Conservation (phyloP, 352 stramenopile species). For the Phytophthora aleatoria region DNA sequence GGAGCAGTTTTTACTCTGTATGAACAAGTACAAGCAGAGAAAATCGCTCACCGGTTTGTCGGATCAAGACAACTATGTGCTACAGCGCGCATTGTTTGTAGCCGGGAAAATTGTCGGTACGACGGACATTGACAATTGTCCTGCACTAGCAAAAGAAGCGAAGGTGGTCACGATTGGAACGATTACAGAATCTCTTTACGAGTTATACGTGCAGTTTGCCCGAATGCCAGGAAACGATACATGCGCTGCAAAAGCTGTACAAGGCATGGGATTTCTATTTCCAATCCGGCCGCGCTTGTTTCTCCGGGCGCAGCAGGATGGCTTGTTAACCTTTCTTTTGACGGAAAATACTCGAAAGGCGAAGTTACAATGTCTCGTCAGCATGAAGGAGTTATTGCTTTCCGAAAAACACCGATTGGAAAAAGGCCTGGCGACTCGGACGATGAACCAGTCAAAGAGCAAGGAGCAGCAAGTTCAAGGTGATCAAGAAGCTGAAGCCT, state of each 20-base stretch:
- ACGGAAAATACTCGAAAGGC: constrained; percentile 43
- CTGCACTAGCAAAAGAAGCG: constrained; percentile 30
- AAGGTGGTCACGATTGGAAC: constrained; percentile 49
- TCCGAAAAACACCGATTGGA: constrained; percentile 76
- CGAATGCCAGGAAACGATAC: constrained; percentile 43
- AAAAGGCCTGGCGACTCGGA: constrained; percentile 44
- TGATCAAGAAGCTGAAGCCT: constrained; percentile 86
- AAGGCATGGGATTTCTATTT: constrained; percentile 86
- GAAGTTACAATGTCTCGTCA: constrained; percentile 74
- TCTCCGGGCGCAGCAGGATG: constrained; percentile 75
- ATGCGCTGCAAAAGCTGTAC: constrained; percentile 75
- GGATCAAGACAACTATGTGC: constrained; percentile 40
- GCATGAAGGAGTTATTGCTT: constrained; percentile 72
- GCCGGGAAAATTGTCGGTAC: constrained; percentile 67
- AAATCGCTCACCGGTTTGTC: constrained; percentile 44
- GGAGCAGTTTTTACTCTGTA: constrained; percentile 63
- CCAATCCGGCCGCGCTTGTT: constrained; percentile 67
- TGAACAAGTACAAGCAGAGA: constrained; percentile 53
- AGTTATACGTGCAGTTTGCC: constrained; percentile 58
- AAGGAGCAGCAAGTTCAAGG: constrained; percentile 82
- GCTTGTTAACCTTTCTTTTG: constrained; percentile 59
- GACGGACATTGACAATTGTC: constrained; percentile 66
- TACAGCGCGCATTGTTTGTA: constrained; percentile 82
- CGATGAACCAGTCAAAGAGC: constrained; percentile 57
- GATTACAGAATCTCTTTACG: constrained; percentile 69